Evolutionary conservation across 164 flowering plant genomes (phyloP).

Genomic region (Macadamia tetraphylla): DNA sequence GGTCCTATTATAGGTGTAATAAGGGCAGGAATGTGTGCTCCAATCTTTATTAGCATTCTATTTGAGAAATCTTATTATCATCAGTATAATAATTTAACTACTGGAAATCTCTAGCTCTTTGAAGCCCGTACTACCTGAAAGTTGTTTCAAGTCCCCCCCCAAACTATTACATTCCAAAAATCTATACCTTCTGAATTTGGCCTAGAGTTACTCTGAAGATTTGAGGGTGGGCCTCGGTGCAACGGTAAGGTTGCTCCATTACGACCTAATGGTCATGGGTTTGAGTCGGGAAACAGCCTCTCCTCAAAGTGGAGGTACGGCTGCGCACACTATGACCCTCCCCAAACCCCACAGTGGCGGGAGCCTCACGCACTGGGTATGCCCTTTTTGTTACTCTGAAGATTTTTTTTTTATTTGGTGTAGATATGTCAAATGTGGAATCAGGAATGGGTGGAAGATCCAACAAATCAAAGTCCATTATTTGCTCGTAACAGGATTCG

Average conservation of each 20-base stretch:
- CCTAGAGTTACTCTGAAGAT: background rate
- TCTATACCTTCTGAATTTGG: background rate
- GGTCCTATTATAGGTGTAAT: background rate
- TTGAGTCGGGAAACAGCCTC: too few species aligned
- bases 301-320: too few species aligned
- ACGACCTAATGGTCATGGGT: too few species aligned
- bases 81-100: too few species aligned
- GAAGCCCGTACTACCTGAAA: background rate
- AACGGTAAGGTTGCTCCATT: too few species aligned
- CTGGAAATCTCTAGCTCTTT: too few species aligned
- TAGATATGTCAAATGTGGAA: slow-evolving; percentile 58
- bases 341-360: too few species aligned
- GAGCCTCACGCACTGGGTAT: too few species aligned
- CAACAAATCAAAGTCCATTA: slow-evolving; percentile 62
- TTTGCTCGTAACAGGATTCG: slow-evolving; percentile 84
- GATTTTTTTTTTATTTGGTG: background rate
- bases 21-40: background rate
- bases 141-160: background rate
- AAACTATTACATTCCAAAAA: background rate
- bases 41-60: background rate
- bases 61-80: too few species aligned
- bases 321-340: too few species aligned
- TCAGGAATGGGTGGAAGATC: slow-evolving; percentile 91
- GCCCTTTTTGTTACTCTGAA: too few species aligned
- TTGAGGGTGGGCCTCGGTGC: too few species aligned